Conservation (phyloP, 495 filamentous ascomycete genomes). For the Penicillium daleae region DNA sequence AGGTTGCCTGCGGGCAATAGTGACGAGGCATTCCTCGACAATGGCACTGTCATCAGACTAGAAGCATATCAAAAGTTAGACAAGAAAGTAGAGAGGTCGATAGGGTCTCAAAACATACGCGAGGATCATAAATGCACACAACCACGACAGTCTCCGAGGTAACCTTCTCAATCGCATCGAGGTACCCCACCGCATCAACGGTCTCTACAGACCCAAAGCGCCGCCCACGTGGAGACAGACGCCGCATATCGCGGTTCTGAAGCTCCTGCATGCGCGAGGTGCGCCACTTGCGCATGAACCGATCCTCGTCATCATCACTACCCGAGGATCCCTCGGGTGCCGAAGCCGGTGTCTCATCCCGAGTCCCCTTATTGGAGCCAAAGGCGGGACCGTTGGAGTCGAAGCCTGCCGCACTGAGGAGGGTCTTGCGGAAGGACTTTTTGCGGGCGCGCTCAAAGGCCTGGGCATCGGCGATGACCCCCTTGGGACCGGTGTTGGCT, state of each 20-base stretch:
- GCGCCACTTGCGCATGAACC: slow-evolving; percentile 84
- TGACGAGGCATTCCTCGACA: slow-evolving; percentile 75
- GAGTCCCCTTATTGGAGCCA: slow-evolving; percentile 34
- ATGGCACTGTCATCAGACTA: slow-evolving; percentile 75
- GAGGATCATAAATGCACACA: slow-evolving; percentile 89
- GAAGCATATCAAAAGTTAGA: slow-evolving; percentile 1
- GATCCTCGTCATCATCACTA: slow-evolving; percentile 72
- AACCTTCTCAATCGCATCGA: slow-evolving; percentile 93
- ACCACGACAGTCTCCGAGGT: slow-evolving; percentile 83
- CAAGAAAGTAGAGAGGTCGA: background rate
- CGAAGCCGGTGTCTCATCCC: slow-evolving; percentile 45
- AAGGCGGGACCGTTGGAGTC: slow-evolving; percentile 31
- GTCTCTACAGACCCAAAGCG: slow-evolving; percentile 76
- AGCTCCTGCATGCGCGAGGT: slow-evolving; percentile 77
- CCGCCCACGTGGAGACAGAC: slow-evolving; percentile 68
- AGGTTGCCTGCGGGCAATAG: slow-evolving; percentile 69
- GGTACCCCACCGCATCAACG: slow-evolving; percentile 88
- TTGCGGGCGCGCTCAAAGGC: slow-evolving; percentile 84
- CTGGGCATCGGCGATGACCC: slow-evolving; percentile 94
- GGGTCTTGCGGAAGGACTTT: slow-evolving; percentile 57
- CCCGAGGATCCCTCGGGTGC: slow-evolving; percentile 36
- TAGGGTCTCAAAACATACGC: slow-evolving; percentile 58
- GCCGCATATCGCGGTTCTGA: slow-evolving; percentile 58
- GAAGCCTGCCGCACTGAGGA: slow-evolving; percentile 42
- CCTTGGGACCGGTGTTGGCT: slow-evolving; percentile 93